phyloP scores from a whole-genome alignment of 1,139 yeast genomes.

The Nakaseomyces uthaithaninus region DNA sequence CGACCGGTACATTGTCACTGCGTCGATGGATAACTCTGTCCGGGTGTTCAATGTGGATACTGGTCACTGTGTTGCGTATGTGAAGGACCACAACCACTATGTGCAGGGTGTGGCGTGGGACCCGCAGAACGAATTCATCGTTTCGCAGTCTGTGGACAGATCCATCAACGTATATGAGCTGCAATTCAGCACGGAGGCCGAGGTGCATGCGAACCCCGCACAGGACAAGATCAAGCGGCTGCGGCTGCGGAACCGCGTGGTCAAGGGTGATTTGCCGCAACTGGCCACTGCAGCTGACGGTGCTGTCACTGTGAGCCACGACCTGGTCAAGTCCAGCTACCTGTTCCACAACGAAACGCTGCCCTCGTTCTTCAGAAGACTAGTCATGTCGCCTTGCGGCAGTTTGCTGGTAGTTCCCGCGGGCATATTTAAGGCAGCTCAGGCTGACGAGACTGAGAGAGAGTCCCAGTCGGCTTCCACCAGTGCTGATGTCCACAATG shows the following conservation, averaged over 20 bases:
- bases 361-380: slow-evolving; percentile 80
- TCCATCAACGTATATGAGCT: slow-evolving; percentile 56
- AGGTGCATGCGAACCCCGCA: background rate
- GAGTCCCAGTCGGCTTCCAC: background rate
- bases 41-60: slow-evolving; percentile 53
- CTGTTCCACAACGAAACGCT: slow-evolving; percentile 79
- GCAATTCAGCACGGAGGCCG: slow-evolving; percentile 12
- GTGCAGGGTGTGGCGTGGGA: slow-evolving; percentile 98
- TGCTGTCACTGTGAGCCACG: slow-evolving; percentile 3
- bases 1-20: slow-evolving; percentile 65
- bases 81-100: slow-evolving; percentile 74
- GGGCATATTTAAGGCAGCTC: slow-evolving; percentile 46
- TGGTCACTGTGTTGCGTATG: slow-evolving; percentile 54
- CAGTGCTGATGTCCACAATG: slow-evolving; percentile 37
- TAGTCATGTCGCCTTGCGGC: slow-evolving; percentile 88
- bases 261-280: slow-evolving; percentile 22
- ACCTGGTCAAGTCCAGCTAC: slow-evolving; percentile 33
- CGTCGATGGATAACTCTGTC: slow-evolving; percentile 82
- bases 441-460: slow-evolving; percentile 7
- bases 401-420: slow-evolving; percentile 71
- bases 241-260: slow-evolving; percentile 24
- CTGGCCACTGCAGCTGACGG: slow-evolving; percentile 1
- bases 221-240: slow-evolving; percentile 12
- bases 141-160: slow-evolving; percentile 87
- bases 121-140: slow-evolving; percentile 65